Conservation (phyloP, 768 basidiomycete species). For the Auricularia sp. region DNA sequence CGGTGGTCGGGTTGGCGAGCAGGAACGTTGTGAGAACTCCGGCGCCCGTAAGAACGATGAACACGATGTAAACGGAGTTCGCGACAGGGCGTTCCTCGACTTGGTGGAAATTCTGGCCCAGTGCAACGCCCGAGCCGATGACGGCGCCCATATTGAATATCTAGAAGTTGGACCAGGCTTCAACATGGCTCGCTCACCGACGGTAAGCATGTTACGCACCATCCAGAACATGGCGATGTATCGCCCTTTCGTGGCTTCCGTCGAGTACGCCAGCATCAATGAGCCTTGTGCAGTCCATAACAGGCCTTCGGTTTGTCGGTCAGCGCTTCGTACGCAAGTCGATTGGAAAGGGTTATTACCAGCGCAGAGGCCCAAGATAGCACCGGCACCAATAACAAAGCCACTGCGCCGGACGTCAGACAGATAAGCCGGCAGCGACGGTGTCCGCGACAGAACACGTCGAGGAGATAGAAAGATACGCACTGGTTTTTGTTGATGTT, state of each 20-base stretch:
- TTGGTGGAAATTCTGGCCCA: constrained; percentile 11
- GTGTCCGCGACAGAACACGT: background rate
- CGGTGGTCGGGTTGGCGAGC: constrained; percentile 62
- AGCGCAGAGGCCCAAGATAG: constrained; percentile 63
- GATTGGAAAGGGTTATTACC: constrained; percentile 72
- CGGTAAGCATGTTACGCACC: constrained; percentile 7
- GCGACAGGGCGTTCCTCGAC: constrained; percentile 28
- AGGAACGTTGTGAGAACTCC: constrained; percentile 56
- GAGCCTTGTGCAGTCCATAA: constrained; percentile 15
- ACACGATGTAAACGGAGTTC: constrained; percentile 47
- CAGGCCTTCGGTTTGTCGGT: background rate
- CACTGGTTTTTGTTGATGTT: constrained; percentile 33
- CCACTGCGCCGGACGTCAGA: constrained; percentile 28
- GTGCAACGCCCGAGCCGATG: constrained; percentile 12
- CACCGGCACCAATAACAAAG: constrained; percentile 65
- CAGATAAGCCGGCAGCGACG: background rate
- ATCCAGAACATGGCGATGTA: constrained; percentile 78
- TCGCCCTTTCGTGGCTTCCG: constrained; percentile 64
- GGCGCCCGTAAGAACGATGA: constrained; percentile 59
- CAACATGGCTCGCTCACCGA: background rate
- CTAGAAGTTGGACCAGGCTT: background rate
- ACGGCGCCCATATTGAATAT: constrained; percentile 64
- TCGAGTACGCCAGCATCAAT: constrained; percentile 75
- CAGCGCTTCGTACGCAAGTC: constrained; percentile 34
- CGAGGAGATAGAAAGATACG: constrained; percentile 15